Conservation (phyloP, 164 flowering plant genomes). For the Warburgia ugandensis region DNA sequence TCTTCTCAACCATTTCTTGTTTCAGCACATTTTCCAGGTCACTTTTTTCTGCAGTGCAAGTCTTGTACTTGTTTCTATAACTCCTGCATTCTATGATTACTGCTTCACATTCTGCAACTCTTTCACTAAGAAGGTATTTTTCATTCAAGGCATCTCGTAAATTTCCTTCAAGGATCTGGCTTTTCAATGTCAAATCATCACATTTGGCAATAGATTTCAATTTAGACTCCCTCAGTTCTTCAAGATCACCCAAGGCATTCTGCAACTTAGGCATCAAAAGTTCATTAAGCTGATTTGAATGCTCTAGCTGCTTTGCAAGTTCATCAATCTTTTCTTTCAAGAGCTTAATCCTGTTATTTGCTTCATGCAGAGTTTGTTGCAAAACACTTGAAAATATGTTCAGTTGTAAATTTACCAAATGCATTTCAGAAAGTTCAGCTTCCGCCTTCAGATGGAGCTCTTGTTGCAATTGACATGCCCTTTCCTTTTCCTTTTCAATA, state of each 20-base stretch:
- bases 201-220: constrained; percentile 31
- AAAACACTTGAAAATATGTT: constrained; percentile 59
- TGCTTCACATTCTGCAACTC: constrained; percentile 45
- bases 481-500: constrained; percentile 43
- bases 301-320: constrained; percentile 40
- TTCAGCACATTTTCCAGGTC: constrained; percentile 38
- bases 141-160: constrained; percentile 36
- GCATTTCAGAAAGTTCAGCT: constrained; percentile 59
- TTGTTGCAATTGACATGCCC: constrained; percentile 52
- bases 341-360: constrained; percentile 27
- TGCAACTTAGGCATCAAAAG: constrained; percentile 50
- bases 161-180: constrained; percentile 46
- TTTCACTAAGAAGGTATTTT: constrained; percentile 41
- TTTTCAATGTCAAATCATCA: constrained; percentile 42
- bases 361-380: constrained; percentile 47
- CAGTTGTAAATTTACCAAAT: constrained; percentile 35
- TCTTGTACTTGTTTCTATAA: constrained; percentile 42
- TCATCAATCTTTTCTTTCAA: constrained; percentile 35
- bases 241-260: constrained; percentile 44
- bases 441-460: constrained; percentile 58
- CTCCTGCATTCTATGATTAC: constrained; percentile 31
- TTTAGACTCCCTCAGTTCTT: constrained; percentile 37
- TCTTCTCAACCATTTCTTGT: constrained; percentile 34
- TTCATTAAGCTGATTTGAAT: constrained; percentile 45
- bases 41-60: constrained; percentile 38